Base-by-base conservation (phyloP, 805 yeast species). In the Millerago galiae region DNA sequence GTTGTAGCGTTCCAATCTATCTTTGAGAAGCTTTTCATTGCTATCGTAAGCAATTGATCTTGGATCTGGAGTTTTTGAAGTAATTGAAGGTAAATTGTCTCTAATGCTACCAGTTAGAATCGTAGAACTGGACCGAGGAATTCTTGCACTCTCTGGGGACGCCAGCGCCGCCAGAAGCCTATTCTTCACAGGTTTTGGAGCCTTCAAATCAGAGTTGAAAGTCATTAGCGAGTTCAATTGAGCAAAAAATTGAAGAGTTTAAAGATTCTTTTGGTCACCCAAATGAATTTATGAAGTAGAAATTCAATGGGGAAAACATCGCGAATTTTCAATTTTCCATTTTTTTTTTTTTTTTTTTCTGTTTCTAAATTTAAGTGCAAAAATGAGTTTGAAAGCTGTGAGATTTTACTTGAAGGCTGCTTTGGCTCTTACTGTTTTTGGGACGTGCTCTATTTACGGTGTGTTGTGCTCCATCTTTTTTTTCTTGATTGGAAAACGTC, bases 381-480 rank as follows among this genome's bases (percentile, higher is more conserved):
- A 36, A 47, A 43, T 3, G 21, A 43, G 35, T 21, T 33, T 50
- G 5, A 41, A 34, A 24, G 16, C 50, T 0, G 18, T 72, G 37
- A 74, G 76, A 53, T 84, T 77, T 58, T 75, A 73, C 59, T 51
- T 67, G 41, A 83, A 80, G 59, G 72, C 81, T 1, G 53, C 72
- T 2, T 59, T 79, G 7, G 83, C 81, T 21, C 70, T 78, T 2
- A 50, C 72, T 4, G 61, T 81, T 26, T 62, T 83, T 34, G 58
- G 76, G 13, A 63, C 78, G 0, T 75, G 86, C 59, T 89, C 89
- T 2, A 44, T 79, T 6, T 85, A 83, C 53, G 96, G 96, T 44
- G 85, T 85, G 2, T 39, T 84, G 9, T 85, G 89, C 17, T 88
- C 97, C 2, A 59, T 85, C 2, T 47, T 77, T 7, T 69, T 88